Conservation (phyloP, 768 basidiomycete species). For the Pisolithus tinctorius region DNA sequence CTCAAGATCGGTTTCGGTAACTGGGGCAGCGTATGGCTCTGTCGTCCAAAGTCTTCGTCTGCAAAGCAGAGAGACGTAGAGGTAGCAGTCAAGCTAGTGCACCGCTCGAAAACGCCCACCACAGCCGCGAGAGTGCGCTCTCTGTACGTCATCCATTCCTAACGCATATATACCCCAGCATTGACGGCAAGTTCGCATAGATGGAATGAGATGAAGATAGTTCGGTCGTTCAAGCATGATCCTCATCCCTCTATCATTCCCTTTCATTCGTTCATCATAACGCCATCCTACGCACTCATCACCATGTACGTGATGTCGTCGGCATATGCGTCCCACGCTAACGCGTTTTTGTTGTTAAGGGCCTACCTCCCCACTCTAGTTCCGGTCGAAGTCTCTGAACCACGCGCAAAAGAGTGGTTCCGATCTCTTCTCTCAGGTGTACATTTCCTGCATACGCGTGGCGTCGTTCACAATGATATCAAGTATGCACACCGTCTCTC, state of each 20-base stretch:
- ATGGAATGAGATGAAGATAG: slow-evolving; percentile 98
- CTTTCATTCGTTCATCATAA: slow-evolving; percentile 92
- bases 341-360: slow-evolving; percentile 39
- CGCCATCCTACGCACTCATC: slow-evolving; percentile 83
- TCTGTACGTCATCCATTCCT: slow-evolving; percentile 44
- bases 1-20: slow-evolving; percentile 84
- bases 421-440: slow-evolving; percentile 74
- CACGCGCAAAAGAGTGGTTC: slow-evolving; percentile 76
- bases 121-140: slow-evolving; percentile 87
- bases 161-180: not conserved
- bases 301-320: slow-evolving; percentile 62
- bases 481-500: slow-evolving; percentile 52
- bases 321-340: slow-evolving; percentile 5
- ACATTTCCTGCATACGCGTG: slow-evolving; percentile 75
- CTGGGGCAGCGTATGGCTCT: slow-evolving; percentile 90
- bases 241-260: slow-evolving; percentile 89
- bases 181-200: slow-evolving; percentile 29
- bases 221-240: slow-evolving; percentile 75
- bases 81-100: slow-evolving; percentile 91
- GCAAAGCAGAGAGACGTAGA: slow-evolving; percentile 41
- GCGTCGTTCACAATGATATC: slow-evolving; percentile 91
- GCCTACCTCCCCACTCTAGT: slow-evolving; percentile 79
- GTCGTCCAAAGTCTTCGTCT: slow-evolving; percentile 48
- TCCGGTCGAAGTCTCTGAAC: slow-evolving; percentile 82
- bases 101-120: slow-evolving; percentile 71